Evolutionary conservation across 2,329 filamentous ascomycete genomes (phyloP).

Genomic region (Ascochyta clinopodiicola): DNA sequence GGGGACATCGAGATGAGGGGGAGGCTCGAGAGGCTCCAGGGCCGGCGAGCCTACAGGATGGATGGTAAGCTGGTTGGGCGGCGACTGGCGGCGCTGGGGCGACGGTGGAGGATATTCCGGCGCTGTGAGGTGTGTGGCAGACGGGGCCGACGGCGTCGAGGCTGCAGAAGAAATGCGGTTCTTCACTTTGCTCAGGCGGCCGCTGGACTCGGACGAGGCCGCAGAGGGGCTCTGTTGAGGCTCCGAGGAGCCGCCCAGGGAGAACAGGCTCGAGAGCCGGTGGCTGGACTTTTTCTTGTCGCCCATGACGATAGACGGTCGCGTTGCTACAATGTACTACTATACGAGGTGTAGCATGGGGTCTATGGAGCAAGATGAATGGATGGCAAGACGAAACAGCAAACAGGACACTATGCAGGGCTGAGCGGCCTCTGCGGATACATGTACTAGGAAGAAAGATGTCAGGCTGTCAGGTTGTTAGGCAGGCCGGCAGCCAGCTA

Average conservation of each 20-base stretch:
- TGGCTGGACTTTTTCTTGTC: slow-evolving; percentile 43
- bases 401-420: slow-evolving; percentile 32
- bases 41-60: slow-evolving; percentile 34
- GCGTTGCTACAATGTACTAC: slow-evolving; percentile 5
- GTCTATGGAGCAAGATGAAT: slow-evolving; percentile 12
- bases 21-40: slow-evolving; percentile 38
- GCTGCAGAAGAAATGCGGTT: slow-evolving; percentile 41
- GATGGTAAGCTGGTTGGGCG: slow-evolving; percentile 32
- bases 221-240: slow-evolving; percentile 24
- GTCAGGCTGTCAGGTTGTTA: neutral
- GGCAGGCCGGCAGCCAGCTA: slow-evolving; percentile 15
- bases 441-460: slow-evolving; percentile 20
- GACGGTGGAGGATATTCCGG: slow-evolving; percentile 41
- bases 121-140: slow-evolving; percentile 31
- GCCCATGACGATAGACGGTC: slow-evolving; percentile 19
- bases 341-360: slow-evolving; percentile 16
- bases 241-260: slow-evolving; percentile 28
- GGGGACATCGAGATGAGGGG: slow-evolving; percentile 33
- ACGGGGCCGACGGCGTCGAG: slow-evolving; percentile 9
- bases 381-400: slow-evolving; percentile 14
- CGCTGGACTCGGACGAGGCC: slow-evolving; percentile 37
- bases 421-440: slow-evolving; percentile 15
- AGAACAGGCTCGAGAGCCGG: slow-evolving; percentile 46
- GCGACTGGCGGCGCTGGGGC: slow-evolving; percentile 21
- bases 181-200: slow-evolving; percentile 40